Evolutionary conservation across 148 eudicot species (phyloP), one percentile per base, ranked within the genome.

Genomic region (Polygonum maritimum): DNA sequence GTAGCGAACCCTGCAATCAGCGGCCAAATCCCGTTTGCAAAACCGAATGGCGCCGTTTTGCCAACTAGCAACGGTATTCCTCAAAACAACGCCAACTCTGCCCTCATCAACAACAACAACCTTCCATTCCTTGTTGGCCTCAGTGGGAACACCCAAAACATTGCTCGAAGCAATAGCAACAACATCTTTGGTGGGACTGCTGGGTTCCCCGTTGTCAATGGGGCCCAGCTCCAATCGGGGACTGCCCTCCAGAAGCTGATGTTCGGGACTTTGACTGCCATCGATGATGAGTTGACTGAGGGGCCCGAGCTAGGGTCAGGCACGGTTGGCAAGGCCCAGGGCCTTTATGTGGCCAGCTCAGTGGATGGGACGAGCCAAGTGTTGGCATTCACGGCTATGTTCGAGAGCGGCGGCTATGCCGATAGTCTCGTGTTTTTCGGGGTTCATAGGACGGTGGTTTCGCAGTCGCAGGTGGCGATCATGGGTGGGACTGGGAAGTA

Each of bases 21-120:
- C 16, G 93, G 98, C 12, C 97, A 94, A 70, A 92, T 94, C 72
- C 93, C 98, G 7, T 94, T 94, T 35, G 98, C 98, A n/a, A 95
- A 92, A 74, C 94, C 90, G 0, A 90, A 89, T 47, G 98, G 98
- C 4, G 96, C 96, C 2, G 86, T 86, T 81, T 86, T 92, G 10
- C 86, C 92, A 4, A 78, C 81, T 1, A 85, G 81, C 79, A 90
- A 87, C 55, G 98, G 97, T 14, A 81, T 84, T 63, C 87, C 88
- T 4, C 81, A 75, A 26, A 87, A 85, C 79, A 90, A 84, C 21
- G 90, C 31, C 70, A 92, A 92, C 76, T 79, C 76, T 7, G 96
- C 82, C 0, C 31, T 87, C 55, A 75, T 85, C 44, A 88, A 87
- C 86, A 92, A 92, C 85, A 92, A 94, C 86, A 92, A 90, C 75